Evolutionary conservation across 352 stramenopile genomes (phyloP), one percentile per base, ranked within the genome.

Genomic region (Halophytophthora polymorphica): DNA sequence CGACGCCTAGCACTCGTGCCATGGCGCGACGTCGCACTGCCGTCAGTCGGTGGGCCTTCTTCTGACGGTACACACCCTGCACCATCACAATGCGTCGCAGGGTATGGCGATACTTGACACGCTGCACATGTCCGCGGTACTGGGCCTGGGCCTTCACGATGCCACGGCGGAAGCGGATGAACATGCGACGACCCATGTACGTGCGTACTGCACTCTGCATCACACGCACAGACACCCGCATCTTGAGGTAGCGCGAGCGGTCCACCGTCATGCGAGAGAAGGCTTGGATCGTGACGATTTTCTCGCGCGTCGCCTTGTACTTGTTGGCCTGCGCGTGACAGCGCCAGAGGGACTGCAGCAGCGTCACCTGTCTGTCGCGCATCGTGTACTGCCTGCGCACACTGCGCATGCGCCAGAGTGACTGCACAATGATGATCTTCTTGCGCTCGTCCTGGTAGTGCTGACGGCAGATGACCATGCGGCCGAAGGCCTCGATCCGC

Each of bases 301-400:
- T 77, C 35, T 71, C 43, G 14, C 72, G 69, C 7, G 68, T 86
- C 11, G 70, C 58, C 18, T 75, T 67, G 59, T 92, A 95, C 34
- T 69, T 64, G 12, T 64, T 65, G 0, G 66, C 61, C 45, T 88
- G 72, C 6, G 69, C 53, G 45, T 90, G 77, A 23, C 76, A 81
- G 10, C 82, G 78, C 85, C 85, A 95, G 25, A 93, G 58, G 19
- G 80, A 83, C 50, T 95, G 85, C n/a, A 95, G 50, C 40, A 90
- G 22, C n/a, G 65, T 76, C 25, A 95, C 65, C 29, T 85, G 72
- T 13, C 54, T 43, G 21, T 79, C 53, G 10, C 62, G 62, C 39
- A 71, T 76, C 8, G 57, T 69, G 36, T 86, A 86, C 19, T 75
- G 56, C 28, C 71, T 82, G 13, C 83, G 77, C 31, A 73, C 65